Base-by-base conservation (phyloP, 2,329 filamentous ascomycete species). In the Neonectria punicea region DNA sequence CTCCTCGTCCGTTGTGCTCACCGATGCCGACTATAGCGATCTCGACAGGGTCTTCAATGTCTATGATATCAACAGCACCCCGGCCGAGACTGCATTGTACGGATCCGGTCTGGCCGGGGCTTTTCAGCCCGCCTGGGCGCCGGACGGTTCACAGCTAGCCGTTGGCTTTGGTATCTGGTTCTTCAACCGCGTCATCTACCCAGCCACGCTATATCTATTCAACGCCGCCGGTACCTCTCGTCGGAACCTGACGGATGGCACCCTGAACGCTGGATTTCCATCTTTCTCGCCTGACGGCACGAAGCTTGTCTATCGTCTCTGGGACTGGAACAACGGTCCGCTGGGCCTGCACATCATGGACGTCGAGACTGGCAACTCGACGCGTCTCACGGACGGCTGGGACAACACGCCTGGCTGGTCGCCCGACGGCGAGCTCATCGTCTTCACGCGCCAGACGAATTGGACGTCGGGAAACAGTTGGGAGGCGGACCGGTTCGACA, bases 391-490 rank as follows among this genome's bases (percentile, higher is more conserved):
- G 16, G 20, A 30, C 16, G 54, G 54, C 16, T 63, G 47, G 60
- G 59, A 62, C 43, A 62, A 57, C 14, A 62, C 53, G 13, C 53
- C 59, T 2, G 53, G 59, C 25, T 62, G 59, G 59, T 57, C 59
- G 3, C 59, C 59, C 8, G 59, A 62, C 25, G 59, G 59, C 14
- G 59, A 57, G 34, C 53, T 51, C 22, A 62, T 62, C 7, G 59
- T 62, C 16, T 62, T 62, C 28, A 62, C 59, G 14, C 59, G 59
- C 30, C 59, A 62, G 44, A 57, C 53, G 13, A 62, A 62, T 53
- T 62, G 59, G 59, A 62, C 59, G 1, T 62, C 59, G 2, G 59
- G 53, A 34, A 50, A 44, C 36, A 57, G 53, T 44, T 62, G 59
- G 59, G 53, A 62, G 25, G 59, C 28, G 1, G 59, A 62, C 36